phyloP scores from a whole-genome alignment of 1,139 yeast genomes.

The Scheffersomyces titani region DNA sequence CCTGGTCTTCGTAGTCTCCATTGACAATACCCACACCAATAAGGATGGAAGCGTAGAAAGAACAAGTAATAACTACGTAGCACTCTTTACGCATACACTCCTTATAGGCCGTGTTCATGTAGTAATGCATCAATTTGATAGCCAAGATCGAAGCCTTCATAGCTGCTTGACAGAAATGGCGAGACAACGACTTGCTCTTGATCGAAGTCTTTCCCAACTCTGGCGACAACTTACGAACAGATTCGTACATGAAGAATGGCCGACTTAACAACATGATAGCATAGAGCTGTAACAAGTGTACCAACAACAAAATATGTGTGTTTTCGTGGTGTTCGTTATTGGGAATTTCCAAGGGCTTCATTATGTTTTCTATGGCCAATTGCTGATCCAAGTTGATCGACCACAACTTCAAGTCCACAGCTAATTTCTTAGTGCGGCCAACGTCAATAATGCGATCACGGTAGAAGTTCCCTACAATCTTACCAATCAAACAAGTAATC shows the following conservation, averaged over 20 bases:
- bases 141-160: slow-evolving; percentile 7
- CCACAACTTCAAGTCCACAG: slow-evolving; percentile 39
- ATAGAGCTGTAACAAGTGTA: slow-evolving; percentile 6
- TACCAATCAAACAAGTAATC: slow-evolving; percentile 22
- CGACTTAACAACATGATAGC: slow-evolving; percentile 4
- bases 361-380: not conserved
- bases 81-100: slow-evolving; percentile 1
- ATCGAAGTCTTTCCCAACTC: not conserved
- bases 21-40: slow-evolving; percentile 17
- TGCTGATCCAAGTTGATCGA: slow-evolving; percentile 18
- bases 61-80: slow-evolving; percentile 7
- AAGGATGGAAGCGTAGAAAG: slow-evolving; percentile 9
- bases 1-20: slow-evolving; percentile 14
- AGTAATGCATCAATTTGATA: slow-evolving; percentile 6
- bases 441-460: slow-evolving; percentile 32
- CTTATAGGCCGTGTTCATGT: slow-evolving; percentile 1
- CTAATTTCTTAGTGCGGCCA: slow-evolving; percentile 29
- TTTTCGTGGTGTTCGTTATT: slow-evolving; percentile 2
- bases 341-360: not conserved
- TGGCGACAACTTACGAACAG: not conserved
- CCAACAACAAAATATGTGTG: slow-evolving; percentile 4
- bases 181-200: not conserved
- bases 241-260: slow-evolving; percentile 1
- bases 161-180: slow-evolving; percentile 5
- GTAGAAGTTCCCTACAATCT: slow-evolving; percentile 31